Evolutionary conservation across 495 filamentous ascomycete genomes (phyloP).

Genomic region (Ramalina intermedia): DNA sequence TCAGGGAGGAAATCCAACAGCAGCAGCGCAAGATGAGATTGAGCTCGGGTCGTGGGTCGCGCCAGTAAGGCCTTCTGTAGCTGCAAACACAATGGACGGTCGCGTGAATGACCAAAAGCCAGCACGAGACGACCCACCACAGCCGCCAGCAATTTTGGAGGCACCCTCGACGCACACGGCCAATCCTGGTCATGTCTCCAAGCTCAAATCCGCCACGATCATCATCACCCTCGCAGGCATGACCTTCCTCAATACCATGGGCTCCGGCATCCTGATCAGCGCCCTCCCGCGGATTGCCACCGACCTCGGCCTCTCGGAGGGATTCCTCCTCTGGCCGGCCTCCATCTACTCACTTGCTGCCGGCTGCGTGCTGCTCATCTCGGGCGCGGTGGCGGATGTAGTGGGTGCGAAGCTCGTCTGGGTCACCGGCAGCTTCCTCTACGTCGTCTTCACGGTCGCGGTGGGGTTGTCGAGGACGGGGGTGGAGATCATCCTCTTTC

Average conservation of each 20-base stretch:
- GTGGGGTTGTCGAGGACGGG: conserved; percentile 29
- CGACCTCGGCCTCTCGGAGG: conserved; percentile 16
- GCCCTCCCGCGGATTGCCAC: conserved; percentile 20
- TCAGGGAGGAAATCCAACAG: too few relatives aligned
- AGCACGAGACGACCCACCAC: too few relatives aligned
- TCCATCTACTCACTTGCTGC: conserved; percentile 30
- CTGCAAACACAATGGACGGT: too few relatives aligned
- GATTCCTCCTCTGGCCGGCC: conserved; percentile 22
- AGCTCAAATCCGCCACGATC: neutral
- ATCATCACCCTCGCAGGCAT: conserved; percentile 7
- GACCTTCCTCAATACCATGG: conserved; percentile 13
- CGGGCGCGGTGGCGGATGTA: conserved; percentile 37
- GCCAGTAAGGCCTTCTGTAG: too few relatives aligned
- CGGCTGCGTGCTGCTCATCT: conserved; percentile 31
- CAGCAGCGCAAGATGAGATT: too few relatives aligned
- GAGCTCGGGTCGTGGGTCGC: too few relatives aligned
- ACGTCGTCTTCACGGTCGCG: conserved; percentile 28
- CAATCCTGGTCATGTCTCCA: too few relatives aligned
- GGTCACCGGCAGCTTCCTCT: conserved; percentile 29
- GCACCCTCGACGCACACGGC: too few relatives aligned
- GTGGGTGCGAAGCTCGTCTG: conserved; percentile 32
- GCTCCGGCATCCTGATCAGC: conserved; percentile 15
- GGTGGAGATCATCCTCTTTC: conserved; percentile 37
- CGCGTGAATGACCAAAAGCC: too few relatives aligned
- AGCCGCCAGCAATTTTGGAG: too few relatives aligned